These are phyloP conservation scores for Thalassiosira livingstoniorum DNA, from an alignment of 352 stramenopile species.

Conservation along the genomic window DNA sequence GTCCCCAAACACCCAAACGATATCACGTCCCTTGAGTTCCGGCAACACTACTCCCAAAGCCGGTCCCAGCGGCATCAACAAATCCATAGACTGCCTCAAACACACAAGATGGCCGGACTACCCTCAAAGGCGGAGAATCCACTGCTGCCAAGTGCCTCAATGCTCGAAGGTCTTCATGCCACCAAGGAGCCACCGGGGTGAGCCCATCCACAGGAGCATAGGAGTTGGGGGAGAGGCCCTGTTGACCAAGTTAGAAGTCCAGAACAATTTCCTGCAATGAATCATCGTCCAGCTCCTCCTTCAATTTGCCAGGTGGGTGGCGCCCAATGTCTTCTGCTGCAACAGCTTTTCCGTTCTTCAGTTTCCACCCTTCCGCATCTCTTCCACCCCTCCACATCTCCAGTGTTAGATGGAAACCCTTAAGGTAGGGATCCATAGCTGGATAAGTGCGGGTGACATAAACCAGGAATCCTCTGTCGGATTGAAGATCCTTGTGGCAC, in stretches of 20 bases:
- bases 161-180: slow-evolving; percentile 50
- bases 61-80: slow-evolving; percentile 55
- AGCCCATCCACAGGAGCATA: not conserved
- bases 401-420: slow-evolving; percentile 66
- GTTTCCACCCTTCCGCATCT: slow-evolving; percentile 57
- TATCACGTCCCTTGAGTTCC: not conserved
- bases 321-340: not conserved
- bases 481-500: slow-evolving; percentile 39
- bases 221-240: not conserved
- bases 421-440: slow-evolving; percentile 64
- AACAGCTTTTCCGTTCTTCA: not conserved
- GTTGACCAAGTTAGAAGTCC: not conserved
- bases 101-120: slow-evolving; percentile 9
- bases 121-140: slow-evolving; percentile 30
- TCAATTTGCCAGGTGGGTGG: not conserved
- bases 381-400: slow-evolving; percentile 54
- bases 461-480: slow-evolving; percentile 64
- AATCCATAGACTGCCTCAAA: slow-evolving; percentile 46
- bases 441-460: slow-evolving; percentile 65
- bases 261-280: not conserved
- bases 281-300: not conserved
- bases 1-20: slow-evolving; percentile 42
- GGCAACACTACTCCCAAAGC: slow-evolving; percentile 33
- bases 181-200: slow-evolving; percentile 23
- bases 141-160: slow-evolving; percentile 25